These are phyloP conservation scores for Brassica cretica DNA, from an alignment of 345 rosid species.

Conservation along the genomic window DNA sequence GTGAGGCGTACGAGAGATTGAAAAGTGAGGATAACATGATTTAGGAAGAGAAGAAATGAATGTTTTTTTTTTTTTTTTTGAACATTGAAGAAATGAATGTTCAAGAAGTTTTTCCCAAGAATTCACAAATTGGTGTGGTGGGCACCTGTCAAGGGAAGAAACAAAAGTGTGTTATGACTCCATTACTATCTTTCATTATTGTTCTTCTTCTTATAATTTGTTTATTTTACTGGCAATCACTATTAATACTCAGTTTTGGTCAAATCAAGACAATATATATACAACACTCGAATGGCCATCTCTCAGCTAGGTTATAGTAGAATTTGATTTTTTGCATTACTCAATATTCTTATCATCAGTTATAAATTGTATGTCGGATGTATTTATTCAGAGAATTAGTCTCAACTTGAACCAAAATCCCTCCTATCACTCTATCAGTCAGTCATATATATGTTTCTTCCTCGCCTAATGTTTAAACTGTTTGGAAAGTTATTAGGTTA, in stretches of 20 bases:
- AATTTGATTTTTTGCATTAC: background rate
- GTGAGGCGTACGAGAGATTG: constrained; percentile 10
- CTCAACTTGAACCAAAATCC: background rate
- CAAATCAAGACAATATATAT: constrained; percentile 20
- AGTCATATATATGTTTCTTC: constrained; percentile 7
- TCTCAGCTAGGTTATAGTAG: background rate
- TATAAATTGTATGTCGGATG: background rate
- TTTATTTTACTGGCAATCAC: constrained; percentile 2
- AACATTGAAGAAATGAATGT: constrained; percentile 29
- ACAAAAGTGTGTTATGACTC: constrained; percentile 41
- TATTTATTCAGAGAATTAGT: background rate
- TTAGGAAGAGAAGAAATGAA: constrained; percentile 38
- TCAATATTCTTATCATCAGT: background rate
- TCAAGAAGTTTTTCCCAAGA: constrained; percentile 34
- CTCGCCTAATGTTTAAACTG: constrained; percentile 27
- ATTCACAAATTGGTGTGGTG: constrained; percentile 37
- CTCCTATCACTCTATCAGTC: background rate
- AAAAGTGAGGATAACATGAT: constrained; percentile 35
- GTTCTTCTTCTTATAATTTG: background rate
- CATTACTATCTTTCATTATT: constrained; percentile 36
- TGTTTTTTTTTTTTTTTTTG: background rate
- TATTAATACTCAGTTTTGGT: constrained; percentile 15
- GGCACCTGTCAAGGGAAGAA: constrained; percentile 38
- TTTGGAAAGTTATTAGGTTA: constrained; percentile 30
- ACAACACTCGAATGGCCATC: background rate